Evolutionary conservation across 176 grass and related monocot genomes (phyloP).

Genomic region (Cenchrus fungigraminus): DNA sequence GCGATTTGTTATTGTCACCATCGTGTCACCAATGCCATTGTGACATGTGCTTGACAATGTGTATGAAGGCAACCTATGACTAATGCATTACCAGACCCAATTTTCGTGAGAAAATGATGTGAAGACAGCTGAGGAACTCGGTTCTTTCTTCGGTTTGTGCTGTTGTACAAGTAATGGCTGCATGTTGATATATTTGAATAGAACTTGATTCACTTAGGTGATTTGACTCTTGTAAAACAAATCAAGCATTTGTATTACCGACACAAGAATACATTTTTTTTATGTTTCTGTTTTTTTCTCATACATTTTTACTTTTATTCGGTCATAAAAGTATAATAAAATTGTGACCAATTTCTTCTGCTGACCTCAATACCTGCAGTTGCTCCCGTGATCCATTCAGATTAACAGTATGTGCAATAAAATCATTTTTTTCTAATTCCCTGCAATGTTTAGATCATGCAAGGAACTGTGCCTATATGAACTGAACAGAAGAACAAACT

Average conservation of each 20-base stretch:
- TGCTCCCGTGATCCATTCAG: constrained; percentile 3
- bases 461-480: neutral
- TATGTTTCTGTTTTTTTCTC: neutral
- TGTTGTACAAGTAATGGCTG: neutral
- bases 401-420: neutral
- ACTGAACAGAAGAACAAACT: neutral
- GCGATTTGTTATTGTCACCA: neutral
- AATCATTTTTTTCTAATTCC: neutral
- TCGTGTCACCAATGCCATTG: neutral
- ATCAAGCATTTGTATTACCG: neutral
- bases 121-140: neutral
- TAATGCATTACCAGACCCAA: neutral
- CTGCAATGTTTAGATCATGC: neutral
- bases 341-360: neutral
- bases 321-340: neutral
- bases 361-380: neutral
- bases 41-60: constrained; percentile 28
- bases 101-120: constrained; percentile 31
- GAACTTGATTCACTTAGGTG: constrained; percentile 7
- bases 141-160: constrained; percentile 13
- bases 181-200: constrained; percentile 12
- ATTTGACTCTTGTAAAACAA: constrained; percentile 8
- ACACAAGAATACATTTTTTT: no score
- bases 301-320: neutral
- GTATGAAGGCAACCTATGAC: neutral